These are phyloP conservation scores for Anthostomella pinea DNA, from an alignment of 2,329 filamentous ascomycete species.

Conservation along the genomic window DNA sequence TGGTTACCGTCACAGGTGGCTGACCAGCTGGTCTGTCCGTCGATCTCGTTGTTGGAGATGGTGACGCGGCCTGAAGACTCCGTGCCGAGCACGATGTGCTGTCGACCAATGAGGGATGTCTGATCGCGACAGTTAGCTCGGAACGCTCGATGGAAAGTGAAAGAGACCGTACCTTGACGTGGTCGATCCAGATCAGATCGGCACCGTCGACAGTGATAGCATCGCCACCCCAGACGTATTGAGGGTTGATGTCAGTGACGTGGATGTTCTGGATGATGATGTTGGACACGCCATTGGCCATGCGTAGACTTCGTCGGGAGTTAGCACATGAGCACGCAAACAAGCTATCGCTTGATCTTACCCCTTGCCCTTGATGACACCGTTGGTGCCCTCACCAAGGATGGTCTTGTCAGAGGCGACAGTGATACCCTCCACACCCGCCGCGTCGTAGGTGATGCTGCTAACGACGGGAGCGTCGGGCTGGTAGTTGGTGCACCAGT, in stretches of 20 bases:
- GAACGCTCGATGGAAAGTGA: too few relatives aligned
- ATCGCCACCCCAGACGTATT: slow-evolving; percentile 58
- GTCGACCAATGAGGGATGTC: slow-evolving; percentile 40
- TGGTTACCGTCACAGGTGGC: slow-evolving; percentile 42
- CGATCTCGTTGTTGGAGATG: slow-evolving; percentile 44
- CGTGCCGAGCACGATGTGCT: slow-evolving; percentile 39
- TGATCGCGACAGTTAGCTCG: too few relatives aligned
- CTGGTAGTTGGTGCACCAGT: slow-evolving; percentile 60
- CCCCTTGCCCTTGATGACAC: slow-evolving; percentile 57
- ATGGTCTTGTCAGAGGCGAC: slow-evolving; percentile 56
- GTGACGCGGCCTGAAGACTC: slow-evolving; percentile 36
- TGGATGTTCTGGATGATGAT: slow-evolving; percentile 59
- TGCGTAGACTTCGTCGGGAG: slow-evolving; percentile 33
- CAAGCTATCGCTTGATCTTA: slow-evolving; percentile 4
- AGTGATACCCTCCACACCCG: slow-evolving; percentile 46
- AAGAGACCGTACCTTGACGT: slow-evolving; percentile 14
- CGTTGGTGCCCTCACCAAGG: slow-evolving; percentile 48
- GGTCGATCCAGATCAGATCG: slow-evolving; percentile 32
- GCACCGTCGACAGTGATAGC: slow-evolving; percentile 49
- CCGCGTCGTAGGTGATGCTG: slow-evolving; percentile 46
- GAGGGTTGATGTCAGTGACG: slow-evolving; percentile 51
- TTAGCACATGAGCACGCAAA: not conserved
- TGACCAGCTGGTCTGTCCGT: slow-evolving; percentile 39
- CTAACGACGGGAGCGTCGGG: slow-evolving; percentile 45
- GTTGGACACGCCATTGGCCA: slow-evolving; percentile 46